A percentile compares a stretch with the other conserved stretches of the same genome.
These are phyloP conservation scores for Neopestalotiopsis sp. DNA, from an alignment of 2,329 filamentous ascomycete species.

Conservation along the genomic window DNA sequence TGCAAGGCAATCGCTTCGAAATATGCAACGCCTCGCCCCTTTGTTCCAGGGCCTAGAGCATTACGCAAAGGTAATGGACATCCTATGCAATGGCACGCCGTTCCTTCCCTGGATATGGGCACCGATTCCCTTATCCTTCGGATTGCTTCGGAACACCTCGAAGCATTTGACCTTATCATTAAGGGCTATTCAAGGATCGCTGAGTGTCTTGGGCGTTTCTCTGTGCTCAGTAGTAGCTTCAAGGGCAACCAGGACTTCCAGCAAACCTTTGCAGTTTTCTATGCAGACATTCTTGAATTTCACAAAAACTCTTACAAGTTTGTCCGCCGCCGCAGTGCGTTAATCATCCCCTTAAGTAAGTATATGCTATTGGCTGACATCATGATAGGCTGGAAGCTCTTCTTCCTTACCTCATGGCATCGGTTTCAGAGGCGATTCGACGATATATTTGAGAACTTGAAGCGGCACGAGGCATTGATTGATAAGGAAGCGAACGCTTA, in stretches of 20 bases:
- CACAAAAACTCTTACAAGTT: background rate
- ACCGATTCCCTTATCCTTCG: constrained; percentile 24
- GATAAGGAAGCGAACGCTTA: constrained; percentile 39
- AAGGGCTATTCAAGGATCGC: background rate
- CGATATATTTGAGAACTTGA: constrained; percentile 28
- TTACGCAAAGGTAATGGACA: background rate
- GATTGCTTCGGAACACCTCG: background rate
- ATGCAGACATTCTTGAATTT: background rate
- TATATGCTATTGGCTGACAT: background rate
- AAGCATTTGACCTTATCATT: background rate
- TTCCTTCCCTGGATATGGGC: background rate
- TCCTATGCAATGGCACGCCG: background rate
- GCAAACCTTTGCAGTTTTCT: background rate
- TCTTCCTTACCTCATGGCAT: background rate
- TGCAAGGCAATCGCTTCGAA: background rate
- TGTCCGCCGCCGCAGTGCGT: background rate
- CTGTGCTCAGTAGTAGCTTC: background rate
- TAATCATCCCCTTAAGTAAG: background rate
- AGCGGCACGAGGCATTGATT: constrained; percentile 36
- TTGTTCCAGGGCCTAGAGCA: background rate
- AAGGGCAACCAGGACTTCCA: background rate
- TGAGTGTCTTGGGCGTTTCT: background rate
- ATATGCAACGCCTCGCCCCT: background rate
- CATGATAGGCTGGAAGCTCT: background rate
- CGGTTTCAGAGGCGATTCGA: background rate